These are phyloP conservation scores for Leptodontidium sp. DNA, from an alignment of 2,329 filamentous ascomycete genomes.

Conservation along the genomic window DNA sequence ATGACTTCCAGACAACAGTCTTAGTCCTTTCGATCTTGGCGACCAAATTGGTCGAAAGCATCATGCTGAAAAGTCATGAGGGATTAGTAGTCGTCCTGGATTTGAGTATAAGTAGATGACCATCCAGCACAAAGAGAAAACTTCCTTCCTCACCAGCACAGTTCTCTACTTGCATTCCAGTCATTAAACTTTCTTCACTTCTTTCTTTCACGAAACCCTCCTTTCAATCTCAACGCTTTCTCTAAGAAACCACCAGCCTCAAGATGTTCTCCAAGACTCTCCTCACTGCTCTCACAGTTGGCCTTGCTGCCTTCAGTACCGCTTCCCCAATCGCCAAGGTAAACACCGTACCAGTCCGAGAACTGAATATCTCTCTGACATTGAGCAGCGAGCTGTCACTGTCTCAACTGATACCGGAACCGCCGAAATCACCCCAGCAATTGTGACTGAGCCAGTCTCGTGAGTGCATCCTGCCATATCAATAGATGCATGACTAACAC, in stretches of 20 bases:
- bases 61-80: constrained; percentile 1
- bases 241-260: background rate
- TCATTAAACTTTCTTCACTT: background rate
- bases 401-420: constrained; percentile 26
- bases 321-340: constrained; percentile 15
- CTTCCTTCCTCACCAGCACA: constrained; percentile 16
- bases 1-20: background rate
- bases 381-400: constrained; percentile 24
- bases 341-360: background rate
- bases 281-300: constrained; percentile 4
- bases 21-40: background rate
- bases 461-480: background rate
- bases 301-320: constrained; percentile 5
- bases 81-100: background rate
- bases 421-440: constrained; percentile 21
- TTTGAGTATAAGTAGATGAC: constrained; percentile 1
- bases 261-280: constrained; percentile 12
- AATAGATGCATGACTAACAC: background rate
- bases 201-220: background rate
- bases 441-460: constrained; percentile 11
- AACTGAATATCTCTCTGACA: background rate
- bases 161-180: constrained; percentile 6
- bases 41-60: background rate
- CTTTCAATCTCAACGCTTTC: background rate
- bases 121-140: background rate